Conservation (phyloP, 345 rosid genomes). For the Cardiospermum halicacabum region DNA sequence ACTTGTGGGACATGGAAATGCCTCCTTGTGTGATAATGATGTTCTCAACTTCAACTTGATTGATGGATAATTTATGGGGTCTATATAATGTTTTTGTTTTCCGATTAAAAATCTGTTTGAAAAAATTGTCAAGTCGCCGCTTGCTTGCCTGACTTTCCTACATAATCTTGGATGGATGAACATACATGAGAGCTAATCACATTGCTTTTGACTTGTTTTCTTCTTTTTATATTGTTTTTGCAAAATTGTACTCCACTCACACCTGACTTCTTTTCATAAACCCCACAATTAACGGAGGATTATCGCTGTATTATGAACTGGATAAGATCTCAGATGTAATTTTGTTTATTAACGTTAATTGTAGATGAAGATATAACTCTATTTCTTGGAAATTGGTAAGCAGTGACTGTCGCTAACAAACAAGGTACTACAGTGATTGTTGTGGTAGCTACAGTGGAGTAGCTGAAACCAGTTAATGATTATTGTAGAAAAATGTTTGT, state of each 20-base stretch:
- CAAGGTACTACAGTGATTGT: not conserved
- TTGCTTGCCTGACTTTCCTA: not conserved
- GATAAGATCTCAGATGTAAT: no score
- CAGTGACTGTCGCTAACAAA: not conserved
- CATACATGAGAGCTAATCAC: no score
- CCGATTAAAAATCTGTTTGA: not conserved
- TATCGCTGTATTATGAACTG: no score
- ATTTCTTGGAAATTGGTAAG: not conserved
- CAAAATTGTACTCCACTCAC: not conserved
- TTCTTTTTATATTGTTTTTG: no score
- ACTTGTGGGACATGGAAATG: constrained; percentile 13
- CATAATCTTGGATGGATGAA: no score
- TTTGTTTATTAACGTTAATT: not conserved
- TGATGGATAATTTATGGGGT: not conserved
- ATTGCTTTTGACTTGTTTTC: not conserved
- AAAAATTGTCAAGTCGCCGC: constrained; percentile 19
- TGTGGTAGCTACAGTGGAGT: not conserved
- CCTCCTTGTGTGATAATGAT: constrained; percentile 14
- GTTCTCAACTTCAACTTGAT: constrained; percentile 9
- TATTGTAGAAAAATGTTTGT: not conserved
- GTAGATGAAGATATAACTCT: not conserved
- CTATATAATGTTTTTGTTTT: not conserved
- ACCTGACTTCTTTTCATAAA: not conserved
- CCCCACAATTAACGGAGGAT: constrained; percentile 25
- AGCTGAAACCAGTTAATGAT: not conserved